phyloP scores from a whole-genome alignment of 768 basidiomycete genomes.

The Amylocystis lapponica region DNA sequence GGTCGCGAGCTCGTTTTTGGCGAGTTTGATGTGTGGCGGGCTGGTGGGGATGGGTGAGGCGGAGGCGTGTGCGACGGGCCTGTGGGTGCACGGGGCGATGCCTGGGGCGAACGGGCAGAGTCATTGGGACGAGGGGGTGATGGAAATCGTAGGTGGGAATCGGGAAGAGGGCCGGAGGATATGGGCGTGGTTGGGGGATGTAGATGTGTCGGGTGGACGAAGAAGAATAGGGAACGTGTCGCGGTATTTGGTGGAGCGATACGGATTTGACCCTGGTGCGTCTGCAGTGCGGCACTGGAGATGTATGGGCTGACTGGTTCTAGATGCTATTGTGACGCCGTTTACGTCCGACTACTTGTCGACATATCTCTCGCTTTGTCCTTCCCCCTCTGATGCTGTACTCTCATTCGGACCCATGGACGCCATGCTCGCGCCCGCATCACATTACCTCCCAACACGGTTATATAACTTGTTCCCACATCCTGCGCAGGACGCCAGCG shows the following conservation, averaged over 20 bases:
- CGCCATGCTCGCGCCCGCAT: conserved; percentile 66
- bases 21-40: conserved; percentile 64
- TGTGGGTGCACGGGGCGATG: conserved; percentile 55
- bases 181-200: conserved; percentile 78
- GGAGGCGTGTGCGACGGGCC: conserved; percentile 72
- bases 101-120: conserved; percentile 12
- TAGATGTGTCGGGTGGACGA: conserved; percentile 61
- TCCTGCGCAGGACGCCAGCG: conserved; percentile 70
- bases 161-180: conserved; percentile 69
- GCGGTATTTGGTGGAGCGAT: conserved; percentile 73
- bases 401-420: conserved; percentile 82
- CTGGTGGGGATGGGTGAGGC: conserved; percentile 70
- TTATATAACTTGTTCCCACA: conserved; percentile 74
- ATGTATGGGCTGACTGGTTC: neutral
- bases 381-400: conserved; percentile 67
- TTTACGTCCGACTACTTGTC: conserved; percentile 78
- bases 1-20: conserved; percentile 70
- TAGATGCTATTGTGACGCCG: conserved; percentile 67
- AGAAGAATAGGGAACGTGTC: conserved; percentile 61
- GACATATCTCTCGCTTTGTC: conserved; percentile 70
- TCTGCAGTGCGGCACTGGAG: neutral
- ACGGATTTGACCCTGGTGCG: conserved; percentile 71
- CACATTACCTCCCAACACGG: conserved; percentile 68
- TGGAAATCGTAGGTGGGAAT: conserved; percentile 75
- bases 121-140: conserved; percentile 74